Evolutionary conservation across 208 protist species (phyloP).

Genomic region (Trypanosoma congolense): DNA sequence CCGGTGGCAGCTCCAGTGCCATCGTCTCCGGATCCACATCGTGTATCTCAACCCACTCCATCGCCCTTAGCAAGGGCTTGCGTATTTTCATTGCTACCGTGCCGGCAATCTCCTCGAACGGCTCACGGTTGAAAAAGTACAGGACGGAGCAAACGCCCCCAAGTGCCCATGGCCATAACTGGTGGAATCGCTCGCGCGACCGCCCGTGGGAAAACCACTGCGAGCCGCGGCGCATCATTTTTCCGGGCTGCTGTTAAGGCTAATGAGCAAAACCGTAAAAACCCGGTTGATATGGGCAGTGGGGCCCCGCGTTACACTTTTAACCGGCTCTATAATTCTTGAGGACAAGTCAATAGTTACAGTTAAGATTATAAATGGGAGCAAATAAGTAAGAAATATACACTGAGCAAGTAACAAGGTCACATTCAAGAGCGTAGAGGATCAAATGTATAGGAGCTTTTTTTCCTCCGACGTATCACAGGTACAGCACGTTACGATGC

Average conservation of each 20-base stretch:
- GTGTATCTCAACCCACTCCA: slow-evolving; percentile 88
- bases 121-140: slow-evolving; percentile 84
- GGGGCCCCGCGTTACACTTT: background rate
- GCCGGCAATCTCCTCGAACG: slow-evolving; percentile 79
- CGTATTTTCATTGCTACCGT: slow-evolving; percentile 75
- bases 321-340: background rate
- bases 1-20: slow-evolving; percentile 83
- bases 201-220: slow-evolving; percentile 84
- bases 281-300: too few relatives aligned
- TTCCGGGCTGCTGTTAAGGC: background rate
- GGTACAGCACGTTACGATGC: too few relatives aligned
- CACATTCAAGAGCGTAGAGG: too few relatives aligned
- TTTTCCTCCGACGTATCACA: too few relatives aligned
- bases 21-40: slow-evolving; percentile 87
- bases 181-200: slow-evolving; percentile 73
- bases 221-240: slow-evolving; percentile 75
- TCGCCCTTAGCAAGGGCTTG: slow-evolving; percentile 70
- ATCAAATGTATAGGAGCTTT: too few relatives aligned
- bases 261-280: too few relatives aligned
- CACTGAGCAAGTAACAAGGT: too few relatives aligned
- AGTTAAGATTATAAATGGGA: too few relatives aligned
- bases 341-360: background rate
- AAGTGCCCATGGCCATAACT: slow-evolving; percentile 84
- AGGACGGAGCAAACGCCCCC: slow-evolving; percentile 67
- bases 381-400: too few relatives aligned